Base-by-base conservation (phyloP, 805 yeast species). In the Yamadazyma kitorensis region DNA sequence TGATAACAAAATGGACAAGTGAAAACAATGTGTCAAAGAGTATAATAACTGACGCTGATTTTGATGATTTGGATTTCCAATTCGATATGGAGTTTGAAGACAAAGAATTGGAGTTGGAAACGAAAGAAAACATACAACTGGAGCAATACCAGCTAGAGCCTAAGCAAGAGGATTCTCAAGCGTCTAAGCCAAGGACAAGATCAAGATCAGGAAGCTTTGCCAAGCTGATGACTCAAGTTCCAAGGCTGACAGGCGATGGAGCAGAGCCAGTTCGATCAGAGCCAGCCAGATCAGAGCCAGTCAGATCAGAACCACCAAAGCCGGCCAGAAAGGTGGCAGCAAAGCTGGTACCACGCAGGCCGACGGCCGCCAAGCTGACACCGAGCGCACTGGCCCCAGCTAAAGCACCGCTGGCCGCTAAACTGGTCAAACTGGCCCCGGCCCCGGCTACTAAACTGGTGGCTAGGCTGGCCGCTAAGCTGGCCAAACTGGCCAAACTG, bases 1-100 rank as follows among this genome's bases (percentile, higher is more conserved):
- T 27, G 29, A 34, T 35, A 10, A 12, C 33, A 13, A 33, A 37
- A 30, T 34, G 36, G 40, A 35, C 31, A 18, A 33, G 18, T 27
- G 30, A 39, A 13, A 15, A 28, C 6, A 17, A 28, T 17, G 40
- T 35, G 14, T 17, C 33, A 14, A 25, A 29, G 23, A 27, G 34
- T 19, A 40, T 43, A 2, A 61, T 62, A 19, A 55, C 59, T 33
- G 69, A 59, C 21, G 57, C 64, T 13, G 70, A 64, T 37, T 64
- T 64, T 38, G 70, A 63, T 25, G 66, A 56, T 33, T 45, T 64
- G 29, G 43, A 36, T 13, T 27, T 31, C 27, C n/a, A 7, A 15
- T 33, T 37, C 18, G 23, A 39, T 8, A 30, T 43, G 39, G 49
- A 43, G 18, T 40, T 37, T 20, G 43, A 43, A 10, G 44, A 39